Evolutionary conservation across 768 basidiomycete species (phyloP).

Genomic region (Amanita inopinata): DNA sequence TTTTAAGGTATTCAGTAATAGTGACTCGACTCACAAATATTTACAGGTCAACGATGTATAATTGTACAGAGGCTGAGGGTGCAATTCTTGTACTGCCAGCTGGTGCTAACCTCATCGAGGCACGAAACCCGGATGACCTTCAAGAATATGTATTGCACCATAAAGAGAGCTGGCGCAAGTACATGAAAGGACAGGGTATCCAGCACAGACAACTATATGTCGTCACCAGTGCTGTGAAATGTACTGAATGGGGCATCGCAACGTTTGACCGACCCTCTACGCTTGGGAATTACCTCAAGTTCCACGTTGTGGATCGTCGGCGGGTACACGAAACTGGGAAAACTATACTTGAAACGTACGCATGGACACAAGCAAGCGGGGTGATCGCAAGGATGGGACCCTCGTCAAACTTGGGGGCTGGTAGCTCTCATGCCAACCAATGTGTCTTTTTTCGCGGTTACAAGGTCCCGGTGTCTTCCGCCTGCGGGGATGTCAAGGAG

Average conservation of each 20-base stretch:
- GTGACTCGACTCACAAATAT: not conserved
- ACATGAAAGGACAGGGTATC: not conserved
- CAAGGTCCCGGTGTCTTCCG: not conserved
- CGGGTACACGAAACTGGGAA: not conserved
- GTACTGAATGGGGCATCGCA: constrained; percentile 3
- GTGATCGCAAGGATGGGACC: no score
- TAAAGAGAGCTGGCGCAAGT: not conserved
- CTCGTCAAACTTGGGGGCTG: no score
- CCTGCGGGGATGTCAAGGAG: no score
- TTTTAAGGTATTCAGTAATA: not conserved
- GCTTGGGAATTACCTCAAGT: not conserved
- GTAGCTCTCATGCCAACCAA: not conserved
- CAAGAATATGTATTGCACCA: not conserved
- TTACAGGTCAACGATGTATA: no score
- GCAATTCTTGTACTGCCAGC: constrained; percentile 2
- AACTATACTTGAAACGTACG: not conserved
- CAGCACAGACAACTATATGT: constrained; percentile 5
- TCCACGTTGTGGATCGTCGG: not conserved
- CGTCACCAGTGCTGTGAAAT: constrained; percentile 4
- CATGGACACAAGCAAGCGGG: not conserved
- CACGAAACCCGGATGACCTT: not conserved
- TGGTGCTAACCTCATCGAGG: not conserved
- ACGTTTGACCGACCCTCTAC: not conserved
- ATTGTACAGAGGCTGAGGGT: not conserved
- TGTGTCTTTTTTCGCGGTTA: constrained; percentile 5